These are phyloP conservation scores for Fusarium illudens DNA, from an alignment of 2,329 filamentous ascomycete genomes.

Conservation along the genomic window DNA sequence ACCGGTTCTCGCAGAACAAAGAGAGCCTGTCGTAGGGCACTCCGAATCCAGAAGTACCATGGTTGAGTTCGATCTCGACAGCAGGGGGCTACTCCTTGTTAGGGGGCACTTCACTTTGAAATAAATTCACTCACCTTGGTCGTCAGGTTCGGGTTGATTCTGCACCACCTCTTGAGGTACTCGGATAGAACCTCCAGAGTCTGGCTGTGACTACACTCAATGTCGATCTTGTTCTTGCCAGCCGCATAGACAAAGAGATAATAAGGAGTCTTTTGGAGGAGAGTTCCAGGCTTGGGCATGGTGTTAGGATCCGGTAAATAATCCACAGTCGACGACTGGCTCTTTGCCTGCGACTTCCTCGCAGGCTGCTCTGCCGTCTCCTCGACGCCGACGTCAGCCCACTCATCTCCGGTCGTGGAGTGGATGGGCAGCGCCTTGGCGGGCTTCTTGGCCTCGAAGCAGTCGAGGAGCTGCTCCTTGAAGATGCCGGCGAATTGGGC, in stretches of 20 bases:
- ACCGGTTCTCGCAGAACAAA: constrained; percentile 47
- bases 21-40: constrained; percentile 55
- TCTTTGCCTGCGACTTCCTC: background rate
- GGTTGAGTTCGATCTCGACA: constrained; percentile 53
- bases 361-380: constrained; percentile 16
- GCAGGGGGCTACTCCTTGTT: constrained; percentile 49
- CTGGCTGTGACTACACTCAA: constrained; percentile 58
- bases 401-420: constrained; percentile 50
- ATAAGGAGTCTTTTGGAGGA: constrained; percentile 58
- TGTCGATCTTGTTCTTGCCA: constrained; percentile 46
- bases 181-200: constrained; percentile 55
- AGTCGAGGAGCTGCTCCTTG: constrained; percentile 46
- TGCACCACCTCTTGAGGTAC: constrained; percentile 59
- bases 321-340: constrained; percentile 15
- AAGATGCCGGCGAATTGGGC: constrained; percentile 49
- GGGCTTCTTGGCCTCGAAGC: constrained; percentile 45
- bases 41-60: constrained; percentile 56
- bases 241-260: constrained; percentile 52
- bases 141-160: constrained; percentile 51
- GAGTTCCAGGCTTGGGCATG: constrained; percentile 57
- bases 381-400: constrained; percentile 54
- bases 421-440: constrained; percentile 23
- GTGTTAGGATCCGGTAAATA: constrained; percentile 53
- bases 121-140: constrained; percentile 43
- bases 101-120: background rate